phyloP scores from a whole-genome alignment of 345 rosid species.

The Chamaenerion angustifolium region DNA sequence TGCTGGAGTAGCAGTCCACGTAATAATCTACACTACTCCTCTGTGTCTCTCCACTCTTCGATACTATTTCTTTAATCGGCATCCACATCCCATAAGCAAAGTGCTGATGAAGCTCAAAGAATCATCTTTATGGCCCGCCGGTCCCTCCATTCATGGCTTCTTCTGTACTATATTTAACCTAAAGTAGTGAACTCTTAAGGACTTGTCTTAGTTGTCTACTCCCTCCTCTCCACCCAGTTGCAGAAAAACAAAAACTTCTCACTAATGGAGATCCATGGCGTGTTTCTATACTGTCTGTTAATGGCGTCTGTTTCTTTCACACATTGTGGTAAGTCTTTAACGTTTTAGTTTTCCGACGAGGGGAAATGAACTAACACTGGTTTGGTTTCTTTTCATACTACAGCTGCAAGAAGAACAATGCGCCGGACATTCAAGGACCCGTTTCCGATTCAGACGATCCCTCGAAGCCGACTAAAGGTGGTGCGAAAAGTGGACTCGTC shows the following conservation, averaged over 20 bases:
- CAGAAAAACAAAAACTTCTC: too few relatives aligned
- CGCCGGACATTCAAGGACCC: not conserved
- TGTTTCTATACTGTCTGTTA: too few relatives aligned
- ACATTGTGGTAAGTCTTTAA: not conserved
- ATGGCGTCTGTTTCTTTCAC: not conserved
- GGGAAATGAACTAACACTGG: too few relatives aligned
- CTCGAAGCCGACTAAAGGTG: not conserved
- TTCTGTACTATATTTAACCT: too few relatives aligned
- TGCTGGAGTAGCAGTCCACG: not conserved
- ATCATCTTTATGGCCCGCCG: too few relatives aligned
- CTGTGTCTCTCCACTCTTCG: too few relatives aligned
- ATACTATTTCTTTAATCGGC: not conserved
- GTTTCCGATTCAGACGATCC: not conserved
- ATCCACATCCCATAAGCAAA: not conserved
- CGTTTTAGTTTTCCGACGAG: not conserved
- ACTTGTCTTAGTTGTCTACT: too few relatives aligned
- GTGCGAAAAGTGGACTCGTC: constrained; percentile 3
- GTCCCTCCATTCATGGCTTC: too few relatives aligned
- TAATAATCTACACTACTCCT: not conserved
- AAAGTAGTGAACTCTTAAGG: too few relatives aligned
- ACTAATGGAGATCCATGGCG: too few relatives aligned
- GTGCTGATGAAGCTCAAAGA: not conserved
- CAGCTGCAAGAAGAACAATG: not conserved
- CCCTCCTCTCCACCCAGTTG: too few relatives aligned
- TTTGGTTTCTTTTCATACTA: not conserved